These are phyloP conservation scores for Coniella lustricola DNA, from an alignment of 2,329 filamentous ascomycete genomes.

Conservation along the genomic window DNA sequence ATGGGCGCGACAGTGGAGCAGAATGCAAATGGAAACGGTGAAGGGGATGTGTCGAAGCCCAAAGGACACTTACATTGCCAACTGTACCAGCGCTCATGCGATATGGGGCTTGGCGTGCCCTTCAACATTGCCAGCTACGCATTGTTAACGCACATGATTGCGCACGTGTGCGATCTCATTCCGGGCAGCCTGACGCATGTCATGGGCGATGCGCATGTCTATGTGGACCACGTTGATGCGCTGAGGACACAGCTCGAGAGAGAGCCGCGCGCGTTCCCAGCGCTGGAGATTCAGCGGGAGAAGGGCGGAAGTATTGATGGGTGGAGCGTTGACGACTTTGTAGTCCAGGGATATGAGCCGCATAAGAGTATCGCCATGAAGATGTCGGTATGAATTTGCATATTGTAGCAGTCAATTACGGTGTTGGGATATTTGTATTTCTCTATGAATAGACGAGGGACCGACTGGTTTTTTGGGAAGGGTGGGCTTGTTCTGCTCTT, in stretches of 20 bases:
- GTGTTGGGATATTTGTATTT: no score
- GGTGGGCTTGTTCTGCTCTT: no score
- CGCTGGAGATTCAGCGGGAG: slow-evolving; percentile 63
- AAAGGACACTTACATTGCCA: slow-evolving; percentile 76
- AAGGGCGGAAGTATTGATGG: slow-evolving; percentile 74
- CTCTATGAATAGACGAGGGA: no score
- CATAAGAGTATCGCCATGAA: slow-evolving; percentile 95
- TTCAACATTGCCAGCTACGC: slow-evolving; percentile 98
- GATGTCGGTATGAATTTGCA: slow-evolving; percentile 69
- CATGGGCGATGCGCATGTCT: slow-evolving; percentile 98
- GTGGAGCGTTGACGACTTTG: slow-evolving; percentile 84
- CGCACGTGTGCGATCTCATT: slow-evolving; percentile 74
- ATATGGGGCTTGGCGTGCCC: slow-evolving; percentile 94
- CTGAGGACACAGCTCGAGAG: slow-evolving; percentile 72
- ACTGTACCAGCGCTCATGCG: slow-evolving; percentile 88
- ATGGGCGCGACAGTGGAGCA: slow-evolving; percentile 1
- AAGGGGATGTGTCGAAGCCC: slow-evolving; percentile 24
- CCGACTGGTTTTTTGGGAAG: no score
- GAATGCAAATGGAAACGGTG: slow-evolving; percentile 20
- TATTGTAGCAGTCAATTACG: background rate
- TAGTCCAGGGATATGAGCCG: slow-evolving; percentile 79
- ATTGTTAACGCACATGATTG: slow-evolving; percentile 89
- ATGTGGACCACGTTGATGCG: slow-evolving; percentile 86
- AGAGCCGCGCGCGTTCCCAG: slow-evolving; percentile 75
- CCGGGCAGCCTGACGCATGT: slow-evolving; percentile 87